Conservation (phyloP, 345 rosid genomes). For the Eucalyptus cloeziana region DNA sequence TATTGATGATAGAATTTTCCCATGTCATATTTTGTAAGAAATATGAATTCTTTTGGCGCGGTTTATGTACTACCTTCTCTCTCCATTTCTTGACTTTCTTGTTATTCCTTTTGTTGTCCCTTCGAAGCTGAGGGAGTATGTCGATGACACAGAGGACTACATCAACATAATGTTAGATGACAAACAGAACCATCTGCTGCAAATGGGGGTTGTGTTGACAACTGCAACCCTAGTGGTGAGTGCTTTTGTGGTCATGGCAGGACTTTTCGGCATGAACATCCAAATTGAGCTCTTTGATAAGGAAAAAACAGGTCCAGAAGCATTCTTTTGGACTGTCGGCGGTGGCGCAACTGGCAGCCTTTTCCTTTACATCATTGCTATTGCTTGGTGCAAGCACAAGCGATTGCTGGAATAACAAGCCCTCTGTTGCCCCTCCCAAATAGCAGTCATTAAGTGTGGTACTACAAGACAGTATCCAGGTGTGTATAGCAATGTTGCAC, state of each 20-base stretch:
- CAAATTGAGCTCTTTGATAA: slow-evolving; percentile 34
- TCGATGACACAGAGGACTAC: slow-evolving; percentile 93
- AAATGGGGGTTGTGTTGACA: slow-evolving; percentile 91
- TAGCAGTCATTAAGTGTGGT: not conserved
- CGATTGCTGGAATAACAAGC: slow-evolving; percentile 43
- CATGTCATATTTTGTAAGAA: not conserved
- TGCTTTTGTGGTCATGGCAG: slow-evolving; percentile 56
- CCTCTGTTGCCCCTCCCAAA: not conserved
- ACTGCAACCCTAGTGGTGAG: slow-evolving; percentile 78
- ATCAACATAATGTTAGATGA: slow-evolving; percentile 94
- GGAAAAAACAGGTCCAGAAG: slow-evolving; percentile 3
- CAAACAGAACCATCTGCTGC: slow-evolving; percentile 92
- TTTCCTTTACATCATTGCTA: slow-evolving; percentile 57
- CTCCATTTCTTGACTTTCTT: not conserved
- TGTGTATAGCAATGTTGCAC: not conserved
- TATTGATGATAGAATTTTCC: not conserved
- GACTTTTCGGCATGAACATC: slow-evolving; percentile 77
- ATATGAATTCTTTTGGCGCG: not conserved
- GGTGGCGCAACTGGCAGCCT: slow-evolving; percentile 53
- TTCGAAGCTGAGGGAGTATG: slow-evolving; percentile 78
- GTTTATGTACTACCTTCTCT: not conserved
- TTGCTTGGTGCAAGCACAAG: slow-evolving; percentile 83
- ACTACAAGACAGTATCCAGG: not conserved
- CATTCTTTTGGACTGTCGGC: slow-evolving; percentile 63
- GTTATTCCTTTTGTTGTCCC: not conserved